Conservation (phyloP, 352 stramenopile species). For the Globisporangium spiculum region DNA sequence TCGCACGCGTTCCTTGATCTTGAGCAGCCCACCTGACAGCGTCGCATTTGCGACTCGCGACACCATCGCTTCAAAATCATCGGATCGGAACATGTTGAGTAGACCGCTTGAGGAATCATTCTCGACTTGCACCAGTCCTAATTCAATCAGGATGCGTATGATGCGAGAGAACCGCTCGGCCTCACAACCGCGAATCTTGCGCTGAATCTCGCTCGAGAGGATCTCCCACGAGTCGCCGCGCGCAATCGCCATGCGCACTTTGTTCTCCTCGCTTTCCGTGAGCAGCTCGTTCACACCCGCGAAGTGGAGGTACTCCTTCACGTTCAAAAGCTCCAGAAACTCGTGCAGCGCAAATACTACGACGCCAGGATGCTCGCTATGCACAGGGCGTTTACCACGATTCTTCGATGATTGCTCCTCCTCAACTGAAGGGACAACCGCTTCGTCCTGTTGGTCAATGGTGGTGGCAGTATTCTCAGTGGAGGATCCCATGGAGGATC, state of each 20-base stretch:
- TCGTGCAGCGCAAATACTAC: slow-evolving; percentile 66
- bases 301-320: slow-evolving; percentile 75
- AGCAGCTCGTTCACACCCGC: slow-evolving; percentile 65
- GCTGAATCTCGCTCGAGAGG: slow-evolving; percentile 31
- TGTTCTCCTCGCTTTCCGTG: slow-evolving; percentile 56
- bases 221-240: slow-evolving; percentile 49
- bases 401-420: neutral
- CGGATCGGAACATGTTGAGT: slow-evolving; percentile 51
- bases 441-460: neutral
- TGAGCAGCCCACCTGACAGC: slow-evolving; percentile 63
- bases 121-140: slow-evolving; percentile 57
- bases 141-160: slow-evolving; percentile 65
- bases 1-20: slow-evolving; percentile 39
- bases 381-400: neutral
- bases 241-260: slow-evolving; percentile 39
- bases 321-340: slow-evolving; percentile 55
- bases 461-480: neutral
- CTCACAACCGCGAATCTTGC: slow-evolving; percentile 70
- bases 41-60: slow-evolving; percentile 75
- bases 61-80: slow-evolving; percentile 74
- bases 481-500: neutral
- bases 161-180: slow-evolving; percentile 69
- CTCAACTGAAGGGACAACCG: neutral
- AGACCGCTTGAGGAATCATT: slow-evolving; percentile 54
- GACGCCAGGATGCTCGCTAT: slow-evolving; percentile 10